Base-by-base conservation (phyloP, 1,139 yeast genomes). In the Pneumocystis wakefieldiae region DNA sequence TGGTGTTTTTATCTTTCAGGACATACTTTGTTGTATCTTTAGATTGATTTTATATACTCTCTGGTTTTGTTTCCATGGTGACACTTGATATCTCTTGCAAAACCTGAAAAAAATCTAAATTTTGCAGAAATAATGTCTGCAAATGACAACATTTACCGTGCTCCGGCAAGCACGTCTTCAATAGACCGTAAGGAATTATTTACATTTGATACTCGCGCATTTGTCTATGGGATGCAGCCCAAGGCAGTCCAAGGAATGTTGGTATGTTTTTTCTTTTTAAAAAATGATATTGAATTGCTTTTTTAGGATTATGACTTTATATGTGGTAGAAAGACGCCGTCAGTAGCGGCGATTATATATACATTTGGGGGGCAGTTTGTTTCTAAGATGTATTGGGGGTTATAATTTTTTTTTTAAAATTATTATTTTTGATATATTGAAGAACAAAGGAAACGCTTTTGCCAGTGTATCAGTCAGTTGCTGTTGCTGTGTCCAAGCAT, bases 351-450 rank as follows among this genome's bases (percentile, higher is more conserved):
- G 63, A 76, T 77, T 62, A 77, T 77, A 68, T 77, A 77, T 70
- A 80, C 80, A 42, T 77, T 77, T 66, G 80, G 80, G 62, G 79
- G 79, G 59, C 80, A 77, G 68, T 75, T 74, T 67, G 76, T 76
- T 69, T 72, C 78, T 67, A 77, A 77, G 72, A 74, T 77, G 79
- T 77, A 77, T 76, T 77, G 80, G 80, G 80, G 80, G 53, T 41
- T 17, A 17, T 19, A 24, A 15, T n/a, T 6, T 41, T n/a, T 41
- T 41, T 41, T 17, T 14, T 3, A 19, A 24, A 41, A 17, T 41
- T 41, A 17, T 17, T 6, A 6, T 17, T 17, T 41, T 7, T 14
- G n/a, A 41, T 41, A 17, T 17, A 17, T 17, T 17, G 12, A 17
- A 41, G 53, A 60, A 77, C 80, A 69, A 76, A 77, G 74, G 80